A percentile compares a stretch with the other conserved stretches of the same genome.
phyloP scores from a whole-genome alignment of 1,284 basidiomycete species.

The Fomitopsis betulina region DNA sequence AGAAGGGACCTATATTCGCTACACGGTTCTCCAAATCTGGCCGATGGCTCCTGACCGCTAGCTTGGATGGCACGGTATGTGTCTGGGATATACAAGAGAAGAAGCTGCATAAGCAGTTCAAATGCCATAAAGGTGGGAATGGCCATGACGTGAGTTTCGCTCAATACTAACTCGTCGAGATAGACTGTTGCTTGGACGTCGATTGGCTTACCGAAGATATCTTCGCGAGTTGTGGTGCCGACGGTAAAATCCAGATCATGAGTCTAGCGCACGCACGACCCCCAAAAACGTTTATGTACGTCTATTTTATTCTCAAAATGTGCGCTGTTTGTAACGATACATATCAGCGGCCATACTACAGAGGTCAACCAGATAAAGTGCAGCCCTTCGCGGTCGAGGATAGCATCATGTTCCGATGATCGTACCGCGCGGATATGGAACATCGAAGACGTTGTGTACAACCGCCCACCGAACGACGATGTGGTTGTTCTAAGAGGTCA shows the following conservation, averaged over 20 bases:
- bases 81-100: slow-evolving; percentile 74
- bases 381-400: slow-evolving; percentile 56
- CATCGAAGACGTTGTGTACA: slow-evolving; percentile 37
- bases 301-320: slow-evolving; percentile 6
- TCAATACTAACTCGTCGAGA: slow-evolving; percentile 2
- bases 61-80: slow-evolving; percentile 69
- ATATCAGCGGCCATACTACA: slow-evolving; percentile 62
- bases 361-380: slow-evolving; percentile 79
- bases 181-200: slow-evolving; percentile 75
- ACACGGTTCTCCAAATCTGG: slow-evolving; percentile 68
- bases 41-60: slow-evolving; percentile 65
- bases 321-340: not conserved
- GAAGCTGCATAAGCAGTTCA: slow-evolving; percentile 56
- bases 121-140: slow-evolving; percentile 55
- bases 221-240: slow-evolving; percentile 74
- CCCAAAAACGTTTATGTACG: slow-evolving; percentile 54
- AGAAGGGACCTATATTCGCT: slow-evolving; percentile 73
- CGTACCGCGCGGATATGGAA: slow-evolving; percentile 74
- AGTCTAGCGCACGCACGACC: slow-evolving; percentile 46
- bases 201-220: slow-evolving; percentile 74
- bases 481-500: slow-evolving; percentile 59
- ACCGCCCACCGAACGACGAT: slow-evolving; percentile 29
- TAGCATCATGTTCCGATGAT: slow-evolving; percentile 82
- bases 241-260: slow-evolving; percentile 59
- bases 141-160: slow-evolving; percentile 11